Base-by-base conservation (phyloP, 208 protist species). In the Tritrichomonas foetus region DNA sequence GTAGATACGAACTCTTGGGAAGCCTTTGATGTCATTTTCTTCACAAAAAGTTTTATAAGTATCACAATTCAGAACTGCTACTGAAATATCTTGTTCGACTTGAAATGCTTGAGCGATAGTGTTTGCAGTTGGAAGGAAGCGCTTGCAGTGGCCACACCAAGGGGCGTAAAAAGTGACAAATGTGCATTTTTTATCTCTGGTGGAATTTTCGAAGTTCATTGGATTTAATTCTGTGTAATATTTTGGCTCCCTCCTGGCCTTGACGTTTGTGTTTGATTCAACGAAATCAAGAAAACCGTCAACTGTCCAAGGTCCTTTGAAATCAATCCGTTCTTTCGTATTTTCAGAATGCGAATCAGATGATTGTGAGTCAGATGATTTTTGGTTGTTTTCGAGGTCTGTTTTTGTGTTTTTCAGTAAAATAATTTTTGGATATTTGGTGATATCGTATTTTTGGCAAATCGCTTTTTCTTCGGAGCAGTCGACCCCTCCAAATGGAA, bases 111-210 rank as follows among this genome's bases (percentile, higher is more conserved):
- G 47, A 36, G 74, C 74, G 11, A 50, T 9, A 53, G 5, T 53
- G 41, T 82, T 82, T 22, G n/a, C 41, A 20, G 47, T 3, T 50
- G 74, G 74, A 53, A 82, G 74, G 14, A 25, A 82, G 30, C 41
- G n/a, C 41, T 82, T 82, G 41, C 74, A 82, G 41, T 82, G 74
- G 5, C 74, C 74, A 36, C 74, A 82, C n/a, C 41, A 82, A 50
- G 74, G 74, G 8, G 74, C 74, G 41, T 33, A 82, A 36, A 53
- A 82, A 50, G 74, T 82, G 74, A 50, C 41, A 33, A 82, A 82
- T n/a, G 41, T 9, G 25, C 74, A 82, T 36, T 82, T 49, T 22
- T 25, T 20, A 30, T 36, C 25, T 9, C 11, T 36, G 30, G 50
- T 20, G 11, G 74, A 33, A 5, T 3, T 49, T 20, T 82, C 50